A percentile compares a stretch with the other conserved stretches of the same genome.
phyloP scores from a whole-genome alignment of 305 asterid genomes.

The Fraxinus paxiana region DNA sequence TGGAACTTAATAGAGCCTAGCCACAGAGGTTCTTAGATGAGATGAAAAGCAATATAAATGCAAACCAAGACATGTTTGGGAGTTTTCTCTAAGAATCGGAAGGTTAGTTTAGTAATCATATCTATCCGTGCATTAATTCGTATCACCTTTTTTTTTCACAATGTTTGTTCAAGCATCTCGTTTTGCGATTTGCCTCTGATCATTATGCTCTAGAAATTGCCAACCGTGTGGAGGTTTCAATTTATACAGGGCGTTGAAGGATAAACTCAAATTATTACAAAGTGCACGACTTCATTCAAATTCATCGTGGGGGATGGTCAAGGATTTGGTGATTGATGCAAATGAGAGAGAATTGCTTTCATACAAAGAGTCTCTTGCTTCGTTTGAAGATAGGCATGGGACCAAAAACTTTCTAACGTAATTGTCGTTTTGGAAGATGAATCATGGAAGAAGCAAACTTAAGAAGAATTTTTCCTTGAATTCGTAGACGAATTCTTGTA shows the following conservation, averaged over 20 bases:
- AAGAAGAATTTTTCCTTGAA: not conserved
- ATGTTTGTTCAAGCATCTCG: not conserved
- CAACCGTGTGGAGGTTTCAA: not conserved
- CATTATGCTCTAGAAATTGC: not conserved
- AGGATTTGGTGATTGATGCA: not conserved
- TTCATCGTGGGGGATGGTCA: not conserved
- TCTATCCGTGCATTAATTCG: not conserved
- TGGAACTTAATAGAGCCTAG: not conserved
- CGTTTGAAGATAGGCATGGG: not conserved
- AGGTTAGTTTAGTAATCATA: not conserved
- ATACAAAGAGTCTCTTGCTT: not conserved
- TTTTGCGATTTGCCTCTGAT: not conserved
- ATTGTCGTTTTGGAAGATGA: not conserved
- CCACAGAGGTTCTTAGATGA: not conserved
- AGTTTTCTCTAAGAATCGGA: not conserved
- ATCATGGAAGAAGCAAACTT: not conserved
- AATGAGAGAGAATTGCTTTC: not conserved
- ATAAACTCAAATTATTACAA: not conserved
- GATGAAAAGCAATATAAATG: not conserved
- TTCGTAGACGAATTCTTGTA: not conserved
- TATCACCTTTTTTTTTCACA: not conserved
- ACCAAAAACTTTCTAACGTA: not conserved
- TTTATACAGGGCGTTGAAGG: not conserved
- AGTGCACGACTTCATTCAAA: not conserved
- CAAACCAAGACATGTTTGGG: not conserved